phyloP scores from a whole-genome alignment of 345 rosid species.

The Firmiana major region DNA sequence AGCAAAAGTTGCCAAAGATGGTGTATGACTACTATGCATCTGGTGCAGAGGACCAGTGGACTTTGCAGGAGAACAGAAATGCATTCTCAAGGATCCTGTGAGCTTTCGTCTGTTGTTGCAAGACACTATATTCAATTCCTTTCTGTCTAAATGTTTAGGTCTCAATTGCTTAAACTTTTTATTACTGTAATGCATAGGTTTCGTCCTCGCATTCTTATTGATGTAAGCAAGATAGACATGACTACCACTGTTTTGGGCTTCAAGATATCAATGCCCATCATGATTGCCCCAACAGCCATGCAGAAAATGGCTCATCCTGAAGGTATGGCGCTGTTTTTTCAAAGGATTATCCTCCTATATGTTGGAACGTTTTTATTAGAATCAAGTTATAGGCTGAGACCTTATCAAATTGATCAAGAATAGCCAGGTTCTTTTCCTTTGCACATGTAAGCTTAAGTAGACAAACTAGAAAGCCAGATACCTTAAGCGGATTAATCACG shows the following conservation, averaged over 20 bases:
- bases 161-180: background rate
- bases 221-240: conserved; percentile 81
- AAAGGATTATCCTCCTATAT: background rate
- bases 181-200: conserved; percentile 49
- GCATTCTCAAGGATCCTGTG: conserved; percentile 74
- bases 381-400: background rate
- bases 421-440: background rate
- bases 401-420: background rate
- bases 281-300: conserved; percentile 88
- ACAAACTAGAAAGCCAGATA: background rate
- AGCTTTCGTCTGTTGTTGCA: conserved; percentile 22
- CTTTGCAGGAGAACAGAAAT: conserved; percentile 58
- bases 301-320: conserved; percentile 97
- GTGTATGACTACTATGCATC: conserved; percentile 76
- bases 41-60: conserved; percentile 83
- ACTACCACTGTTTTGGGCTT: conserved; percentile 64
- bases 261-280: conserved; percentile 87
- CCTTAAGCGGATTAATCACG: background rate
- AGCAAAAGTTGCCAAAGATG: conserved; percentile 78
- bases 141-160: background rate
- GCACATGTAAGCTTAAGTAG: background rate
- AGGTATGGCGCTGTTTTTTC: conserved; percentile 29
- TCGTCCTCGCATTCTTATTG: conserved; percentile 82
- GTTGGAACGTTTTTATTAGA: background rate
- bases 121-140: background rate